Base-by-base conservation (phyloP, 83 land plant genomes). In the Larix sibirica region DNA sequence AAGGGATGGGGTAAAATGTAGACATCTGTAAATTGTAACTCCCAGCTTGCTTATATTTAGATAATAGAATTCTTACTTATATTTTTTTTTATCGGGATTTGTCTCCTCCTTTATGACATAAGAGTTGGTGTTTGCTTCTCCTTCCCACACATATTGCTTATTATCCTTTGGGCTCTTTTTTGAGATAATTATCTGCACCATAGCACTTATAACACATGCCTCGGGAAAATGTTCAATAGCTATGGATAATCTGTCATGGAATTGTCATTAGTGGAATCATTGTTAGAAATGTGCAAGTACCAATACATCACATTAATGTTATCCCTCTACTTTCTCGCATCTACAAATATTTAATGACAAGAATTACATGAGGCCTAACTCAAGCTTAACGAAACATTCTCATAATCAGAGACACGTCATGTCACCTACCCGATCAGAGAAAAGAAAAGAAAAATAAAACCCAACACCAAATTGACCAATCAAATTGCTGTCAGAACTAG, bases 381-480 rank as follows among this genome's bases (percentile, higher is more conserved):
- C 36, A 69, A 4, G 44, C 44, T n/a, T 69, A 67, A 67, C 24
- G 16, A 69, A 17, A 36, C 28, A 18, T 26, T 13, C 12, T 24
- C 69, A 66, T 66, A 36, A 69, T 4, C 7, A 69, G n/a, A 3
- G 1, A 16, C 1, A 26, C 16, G 12, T 16, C 73, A 69, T 17
- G 20, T 67, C 4, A 85, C 31, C 23, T 26, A 95, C 98, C 98
- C 87, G 90, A 31, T 95, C 90, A 59, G 96, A 93, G n/a, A 95
- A 96, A 79, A 95, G 81, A 83, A 95, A 95, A 17, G 96, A 96
- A 58, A 96, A 95, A 84, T 95, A 95, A 84, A 95, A 95, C 40
- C 98, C 98, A 87, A 94, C 96, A 85, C 98, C 98, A 89, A 95
- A 95, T 78, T 93, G 96, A 77, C 98, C 98, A 87, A 94, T 95